Percentiles rank a stretch among this genome's conserved stretches.
These are phyloP conservation scores for Aureobasidium sp. DNA, from an alignment of 2,329 filamentous ascomycete species.

Conservation along the genomic window DNA sequence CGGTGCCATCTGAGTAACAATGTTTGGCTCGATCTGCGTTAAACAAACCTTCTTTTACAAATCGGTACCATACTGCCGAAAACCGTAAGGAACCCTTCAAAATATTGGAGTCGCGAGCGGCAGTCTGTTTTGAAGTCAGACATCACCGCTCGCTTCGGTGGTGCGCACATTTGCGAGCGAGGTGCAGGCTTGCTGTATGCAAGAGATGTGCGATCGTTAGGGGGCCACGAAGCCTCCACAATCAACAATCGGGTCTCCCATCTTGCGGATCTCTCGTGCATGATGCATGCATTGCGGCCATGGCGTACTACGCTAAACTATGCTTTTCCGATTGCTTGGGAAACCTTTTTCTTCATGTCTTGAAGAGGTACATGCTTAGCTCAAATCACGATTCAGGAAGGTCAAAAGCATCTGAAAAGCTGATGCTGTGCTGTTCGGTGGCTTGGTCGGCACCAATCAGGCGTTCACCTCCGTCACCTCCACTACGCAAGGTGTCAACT, in stretches of 20 bases:
- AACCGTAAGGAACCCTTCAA: neutral
- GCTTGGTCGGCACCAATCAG: neutral
- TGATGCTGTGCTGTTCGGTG: neutral
- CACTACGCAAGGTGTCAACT: neutral
- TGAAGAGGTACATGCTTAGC: neutral
- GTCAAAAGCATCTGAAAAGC: neutral
- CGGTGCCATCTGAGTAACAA: neutral
- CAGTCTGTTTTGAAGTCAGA: neutral
- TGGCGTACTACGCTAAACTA: neutral
- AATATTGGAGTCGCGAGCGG: neutral
- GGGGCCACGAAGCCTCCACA: neutral
- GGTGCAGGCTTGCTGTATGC: neutral
- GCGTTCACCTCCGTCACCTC: neutral
- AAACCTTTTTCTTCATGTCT: neutral
- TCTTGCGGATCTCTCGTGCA: neutral
- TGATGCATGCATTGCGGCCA: slow-evolving; percentile 3
- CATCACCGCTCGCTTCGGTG: neutral
- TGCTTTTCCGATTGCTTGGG: slow-evolving; percentile 6
- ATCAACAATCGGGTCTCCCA: neutral
- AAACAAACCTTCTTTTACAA: neutral
- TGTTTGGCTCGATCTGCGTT: slow-evolving; percentile 11
- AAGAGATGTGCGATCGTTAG: neutral
- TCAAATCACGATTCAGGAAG: neutral
- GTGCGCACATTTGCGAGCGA: neutral
- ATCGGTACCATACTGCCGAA: neutral